A percentile compares a stretch with the other conserved stretches of the same genome.
phyloP scores from a whole-genome alignment of 768 basidiomycete species.

The Lactarius pseudohatsudake region DNA sequence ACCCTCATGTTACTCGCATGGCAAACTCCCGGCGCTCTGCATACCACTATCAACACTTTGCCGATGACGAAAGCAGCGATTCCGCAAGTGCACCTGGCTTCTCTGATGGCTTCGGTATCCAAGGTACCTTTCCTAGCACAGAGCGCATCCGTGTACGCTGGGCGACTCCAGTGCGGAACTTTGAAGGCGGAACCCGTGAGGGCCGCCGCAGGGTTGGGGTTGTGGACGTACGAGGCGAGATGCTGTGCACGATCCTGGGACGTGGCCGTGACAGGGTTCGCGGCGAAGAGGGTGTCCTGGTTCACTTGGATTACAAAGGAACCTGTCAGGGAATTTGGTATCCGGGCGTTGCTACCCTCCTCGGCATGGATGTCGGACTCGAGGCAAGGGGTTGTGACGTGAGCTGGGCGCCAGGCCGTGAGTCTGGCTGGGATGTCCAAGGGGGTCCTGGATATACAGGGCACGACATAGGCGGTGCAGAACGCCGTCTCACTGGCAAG shows the following conservation, averaged over 20 bases:
- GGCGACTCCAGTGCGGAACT: slow-evolving; percentile 46
- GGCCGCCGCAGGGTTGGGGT: slow-evolving; percentile 70
- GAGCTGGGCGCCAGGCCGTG: slow-evolving; percentile 56
- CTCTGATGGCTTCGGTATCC: slow-evolving; percentile 63
- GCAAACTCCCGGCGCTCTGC: slow-evolving; percentile 47
- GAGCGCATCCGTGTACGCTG: slow-evolving; percentile 76
- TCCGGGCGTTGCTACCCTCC: slow-evolving; percentile 76
- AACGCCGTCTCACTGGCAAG: slow-evolving; percentile 26
- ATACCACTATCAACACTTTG: slow-evolving; percentile 66
- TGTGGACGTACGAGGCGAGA: slow-evolving; percentile 63
- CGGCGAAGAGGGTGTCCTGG: slow-evolving; percentile 49
- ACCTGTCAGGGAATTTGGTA: slow-evolving; percentile 79
- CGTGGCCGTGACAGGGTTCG: slow-evolving; percentile 40
- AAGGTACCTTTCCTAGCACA: slow-evolving; percentile 75
- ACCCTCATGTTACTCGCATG: slow-evolving; percentile 68
- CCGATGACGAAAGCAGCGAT: slow-evolving; percentile 82
- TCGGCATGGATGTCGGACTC: slow-evolving; percentile 74
- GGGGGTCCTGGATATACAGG: slow-evolving; percentile 73
- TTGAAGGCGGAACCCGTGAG: slow-evolving; percentile 53
- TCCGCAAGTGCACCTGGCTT: slow-evolving; percentile 55
- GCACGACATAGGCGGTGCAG: slow-evolving; percentile 53
- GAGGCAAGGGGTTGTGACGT: slow-evolving; percentile 69
- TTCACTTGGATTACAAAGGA: slow-evolving; percentile 70
- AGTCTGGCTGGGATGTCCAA: slow-evolving; percentile 57
- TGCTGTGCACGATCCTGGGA: slow-evolving; percentile 60